Conservation (phyloP, 2,329 filamentous ascomycete genomes). For the Bipolaris oryzae region DNA sequence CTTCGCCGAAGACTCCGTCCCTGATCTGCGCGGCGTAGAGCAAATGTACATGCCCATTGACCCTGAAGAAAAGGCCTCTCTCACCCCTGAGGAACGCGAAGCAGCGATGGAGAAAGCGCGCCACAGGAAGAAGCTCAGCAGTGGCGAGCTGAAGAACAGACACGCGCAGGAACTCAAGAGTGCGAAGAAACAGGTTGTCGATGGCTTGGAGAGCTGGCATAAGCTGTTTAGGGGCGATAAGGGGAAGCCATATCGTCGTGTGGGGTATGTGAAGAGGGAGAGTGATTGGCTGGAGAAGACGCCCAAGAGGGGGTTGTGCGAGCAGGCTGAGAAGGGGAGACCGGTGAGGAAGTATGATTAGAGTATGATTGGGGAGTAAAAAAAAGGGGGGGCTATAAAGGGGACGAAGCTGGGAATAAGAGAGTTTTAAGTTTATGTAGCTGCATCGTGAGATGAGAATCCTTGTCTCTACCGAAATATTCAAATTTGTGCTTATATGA, state of each 20-base stretch:
- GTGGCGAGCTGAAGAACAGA: slow-evolving; percentile 54
- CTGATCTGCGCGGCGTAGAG: slow-evolving; percentile 86
- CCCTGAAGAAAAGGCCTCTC: slow-evolving; percentile 57
- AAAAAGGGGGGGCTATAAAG: not conserved
- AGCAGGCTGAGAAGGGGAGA: slow-evolving; percentile 68
- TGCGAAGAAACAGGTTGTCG: slow-evolving; percentile 69
- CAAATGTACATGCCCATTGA: slow-evolving; percentile 74
- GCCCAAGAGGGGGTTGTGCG: slow-evolving; percentile 71
- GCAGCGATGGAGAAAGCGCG: slow-evolving; percentile 37
- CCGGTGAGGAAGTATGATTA: slow-evolving; percentile 56
- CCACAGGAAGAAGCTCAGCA: slow-evolving; percentile 27
- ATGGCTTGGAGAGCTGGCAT: slow-evolving; percentile 79
- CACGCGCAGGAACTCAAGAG: slow-evolving; percentile 67
- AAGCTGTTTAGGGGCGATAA: slow-evolving; percentile 73
- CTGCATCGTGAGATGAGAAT: too few relatives aligned
- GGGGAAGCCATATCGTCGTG: slow-evolving; percentile 78
- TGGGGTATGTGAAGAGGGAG: slow-evolving; percentile 72
- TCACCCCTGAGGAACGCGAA: slow-evolving; percentile 31
- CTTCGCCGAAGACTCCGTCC: slow-evolving; percentile 81
- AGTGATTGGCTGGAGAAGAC: slow-evolving; percentile 65
- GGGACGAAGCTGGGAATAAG: too few relatives aligned
- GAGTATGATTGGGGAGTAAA: too few relatives aligned
- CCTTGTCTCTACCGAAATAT: too few relatives aligned
- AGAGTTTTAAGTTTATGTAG: too few relatives aligned
- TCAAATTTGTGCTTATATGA: too few relatives aligned